These are phyloP conservation scores for Spongospora subterranea DNA, from an alignment of 208 protist genomes.

Conservation along the genomic window DNA sequence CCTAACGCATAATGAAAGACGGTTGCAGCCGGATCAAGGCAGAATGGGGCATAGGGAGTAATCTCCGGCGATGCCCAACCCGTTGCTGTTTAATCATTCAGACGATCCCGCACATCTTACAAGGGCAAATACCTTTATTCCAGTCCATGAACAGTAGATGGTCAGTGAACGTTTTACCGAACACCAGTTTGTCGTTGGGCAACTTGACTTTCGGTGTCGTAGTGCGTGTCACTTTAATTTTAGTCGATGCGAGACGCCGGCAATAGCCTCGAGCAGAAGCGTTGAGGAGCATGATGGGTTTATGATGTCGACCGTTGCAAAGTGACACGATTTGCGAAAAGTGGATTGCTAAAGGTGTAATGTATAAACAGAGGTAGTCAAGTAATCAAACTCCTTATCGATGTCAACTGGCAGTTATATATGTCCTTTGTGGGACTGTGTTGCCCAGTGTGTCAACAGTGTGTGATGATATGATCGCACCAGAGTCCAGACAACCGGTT, in stretches of 20 bases:
- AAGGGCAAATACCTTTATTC: constrained; percentile 61
- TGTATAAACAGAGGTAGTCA: too few species aligned
- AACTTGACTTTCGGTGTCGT: constrained; percentile 68
- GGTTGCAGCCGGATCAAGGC: constrained; percentile 83
- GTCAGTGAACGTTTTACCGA: constrained; percentile 90
- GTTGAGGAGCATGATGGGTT: too few species aligned
- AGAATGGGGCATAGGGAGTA: constrained; percentile 82
- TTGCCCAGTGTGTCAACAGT: too few species aligned
- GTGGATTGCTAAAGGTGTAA: too few species aligned
- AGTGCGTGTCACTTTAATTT: constrained; percentile 51
- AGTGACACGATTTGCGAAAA: too few species aligned
- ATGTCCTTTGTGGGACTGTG: too few species aligned
- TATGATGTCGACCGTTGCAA: too few species aligned
- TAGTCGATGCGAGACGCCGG: background rate
- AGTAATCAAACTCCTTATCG: too few species aligned
- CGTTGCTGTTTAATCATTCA: constrained; percentile 34
- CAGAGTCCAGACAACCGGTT: too few species aligned
- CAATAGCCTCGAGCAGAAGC: background rate
- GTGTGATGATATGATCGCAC: too few species aligned
- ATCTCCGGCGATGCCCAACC: constrained; percentile 88
- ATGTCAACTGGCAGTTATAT: too few species aligned
- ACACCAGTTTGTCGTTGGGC: constrained; percentile 76
- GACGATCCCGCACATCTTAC: too few species aligned
- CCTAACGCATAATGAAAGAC: constrained; percentile 91
- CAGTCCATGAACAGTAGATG: constrained; percentile 93